These are phyloP conservation scores for Ramularia endophylla DNA, from an alignment of 2,329 filamentous ascomycete genomes.

Conservation along the genomic window DNA sequence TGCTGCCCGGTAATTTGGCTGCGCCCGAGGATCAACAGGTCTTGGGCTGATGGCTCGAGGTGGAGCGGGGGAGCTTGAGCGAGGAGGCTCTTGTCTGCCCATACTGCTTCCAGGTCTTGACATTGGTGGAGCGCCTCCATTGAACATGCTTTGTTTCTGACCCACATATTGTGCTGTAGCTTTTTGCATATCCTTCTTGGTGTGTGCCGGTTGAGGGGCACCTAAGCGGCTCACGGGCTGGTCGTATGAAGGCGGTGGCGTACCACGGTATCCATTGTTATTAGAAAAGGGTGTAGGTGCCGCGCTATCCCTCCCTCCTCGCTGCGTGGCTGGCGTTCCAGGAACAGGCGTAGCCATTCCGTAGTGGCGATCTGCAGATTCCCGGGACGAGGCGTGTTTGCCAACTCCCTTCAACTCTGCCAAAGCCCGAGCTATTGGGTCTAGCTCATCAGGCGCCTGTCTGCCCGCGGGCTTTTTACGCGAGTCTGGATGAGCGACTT, in stretches of 20 bases:
- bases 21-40: slow-evolving; percentile 36
- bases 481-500: slow-evolving; percentile 71
- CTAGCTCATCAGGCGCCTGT: slow-evolving; percentile 48
- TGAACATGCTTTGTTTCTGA: slow-evolving; percentile 77
- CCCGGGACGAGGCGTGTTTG: slow-evolving; percentile 74
- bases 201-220: slow-evolving; percentile 85
- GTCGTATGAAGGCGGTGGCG: slow-evolving; percentile 84
- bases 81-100: slow-evolving; percentile 29
- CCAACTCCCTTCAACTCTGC: slow-evolving; percentile 84
- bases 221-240: slow-evolving; percentile 71
- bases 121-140: slow-evolving; percentile 22
- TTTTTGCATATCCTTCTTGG: slow-evolving; percentile 91
- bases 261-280: slow-evolving; percentile 51
- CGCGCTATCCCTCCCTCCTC: slow-evolving; percentile 19
- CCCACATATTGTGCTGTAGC: slow-evolving; percentile 82
- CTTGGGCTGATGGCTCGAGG: slow-evolving; percentile 53
- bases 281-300: slow-evolving; percentile 41
- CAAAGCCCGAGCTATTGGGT: slow-evolving; percentile 87
- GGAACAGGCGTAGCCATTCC: slow-evolving; percentile 78
- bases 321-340: slow-evolving; percentile 27
- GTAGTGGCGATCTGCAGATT: slow-evolving; percentile 93
- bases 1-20: slow-evolving; percentile 39
- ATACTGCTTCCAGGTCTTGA: slow-evolving; percentile 26
- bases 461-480: slow-evolving; percentile 34
- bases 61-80: slow-evolving; percentile 61